Conservation (phyloP, 148 eudicot species). For the Fallopia convolvulus region DNA sequence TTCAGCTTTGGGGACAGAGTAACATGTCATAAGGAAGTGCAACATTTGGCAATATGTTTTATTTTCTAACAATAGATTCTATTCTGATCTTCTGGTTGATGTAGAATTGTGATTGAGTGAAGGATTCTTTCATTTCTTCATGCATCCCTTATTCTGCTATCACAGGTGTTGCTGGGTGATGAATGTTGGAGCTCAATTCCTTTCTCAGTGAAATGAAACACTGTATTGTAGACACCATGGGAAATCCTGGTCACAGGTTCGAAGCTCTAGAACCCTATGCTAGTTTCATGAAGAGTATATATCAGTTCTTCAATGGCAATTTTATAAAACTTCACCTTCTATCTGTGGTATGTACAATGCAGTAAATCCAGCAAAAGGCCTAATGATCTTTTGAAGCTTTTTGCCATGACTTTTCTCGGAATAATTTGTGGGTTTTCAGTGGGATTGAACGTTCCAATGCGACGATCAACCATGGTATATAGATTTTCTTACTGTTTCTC, state of each 20-base stretch:
- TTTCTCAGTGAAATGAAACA: not conserved
- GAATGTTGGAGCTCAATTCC: not conserved
- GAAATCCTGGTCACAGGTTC: slow-evolving; percentile 5
- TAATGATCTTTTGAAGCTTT: slow-evolving; percentile 8
- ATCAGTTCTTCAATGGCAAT: not conserved
- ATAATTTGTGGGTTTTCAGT: slow-evolving; percentile 8
- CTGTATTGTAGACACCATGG: slow-evolving; percentile 2
- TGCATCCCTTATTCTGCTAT: not conserved
- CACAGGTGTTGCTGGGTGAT: not conserved
- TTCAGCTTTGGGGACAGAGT: not conserved
- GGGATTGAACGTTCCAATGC: slow-evolving; percentile 4
- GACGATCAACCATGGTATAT: slow-evolving; percentile 4
- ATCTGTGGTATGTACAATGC: not conserved
- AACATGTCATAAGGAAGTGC: not conserved
- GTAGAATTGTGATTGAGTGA: not conserved
- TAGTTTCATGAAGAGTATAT: not conserved
- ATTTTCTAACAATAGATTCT: not conserved
- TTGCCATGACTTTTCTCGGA: not conserved
- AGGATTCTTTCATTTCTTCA: not conserved
- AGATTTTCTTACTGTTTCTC: not conserved
- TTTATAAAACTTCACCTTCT: not conserved
- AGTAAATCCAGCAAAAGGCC: slow-evolving; percentile 3
- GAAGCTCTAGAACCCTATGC: not conserved
- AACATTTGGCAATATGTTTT: not conserved
- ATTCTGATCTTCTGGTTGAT: not conserved